A percentile compares a stretch with the other conserved stretches of the same genome.
phyloP scores from a whole-genome alignment of 2,329 filamentous ascomycete genomes.

The Orbilia oligospora region DNA sequence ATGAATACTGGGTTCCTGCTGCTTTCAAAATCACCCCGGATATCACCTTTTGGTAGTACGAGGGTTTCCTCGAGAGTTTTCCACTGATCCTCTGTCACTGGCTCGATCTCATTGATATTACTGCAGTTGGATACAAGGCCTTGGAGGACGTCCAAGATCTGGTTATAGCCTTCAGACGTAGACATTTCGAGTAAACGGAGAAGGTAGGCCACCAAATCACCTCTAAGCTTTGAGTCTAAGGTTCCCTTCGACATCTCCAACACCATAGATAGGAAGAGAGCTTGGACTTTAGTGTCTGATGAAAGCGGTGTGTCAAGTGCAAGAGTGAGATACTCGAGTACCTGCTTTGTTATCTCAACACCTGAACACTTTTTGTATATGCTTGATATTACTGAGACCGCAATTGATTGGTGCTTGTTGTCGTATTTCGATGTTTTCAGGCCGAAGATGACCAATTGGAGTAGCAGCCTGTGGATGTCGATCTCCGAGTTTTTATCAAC shows the following conservation, averaged over 20 bases:
- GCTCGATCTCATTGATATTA: slow-evolving; percentile 23
- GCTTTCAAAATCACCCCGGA: background rate
- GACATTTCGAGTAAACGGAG: background rate
- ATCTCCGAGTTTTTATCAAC: background rate
- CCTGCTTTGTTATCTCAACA: background rate
- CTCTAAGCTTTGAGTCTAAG: background rate
- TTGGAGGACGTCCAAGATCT: slow-evolving; percentile 10
- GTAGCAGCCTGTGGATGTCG: background rate
- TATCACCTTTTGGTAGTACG: background rate
- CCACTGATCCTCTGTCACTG: slow-evolving; percentile 27
- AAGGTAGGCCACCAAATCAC: background rate
- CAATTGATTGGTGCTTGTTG: background rate
- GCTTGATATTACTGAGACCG: background rate
- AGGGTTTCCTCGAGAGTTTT: background rate
- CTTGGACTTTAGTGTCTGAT: background rate
- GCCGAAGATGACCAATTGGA: background rate
- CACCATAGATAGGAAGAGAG: background rate
- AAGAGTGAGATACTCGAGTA: background rate
- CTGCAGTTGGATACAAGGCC: slow-evolving; percentile 2
- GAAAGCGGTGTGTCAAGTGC: background rate
- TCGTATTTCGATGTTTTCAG: background rate
- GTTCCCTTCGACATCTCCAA: background rate
- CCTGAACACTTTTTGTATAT: background rate
- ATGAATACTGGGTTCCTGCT: background rate
- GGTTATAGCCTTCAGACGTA: background rate